Evolutionary conservation across 2,329 filamentous ascomycete species (phyloP).

Genomic region (Arthrobotrys entomopaga): DNA sequence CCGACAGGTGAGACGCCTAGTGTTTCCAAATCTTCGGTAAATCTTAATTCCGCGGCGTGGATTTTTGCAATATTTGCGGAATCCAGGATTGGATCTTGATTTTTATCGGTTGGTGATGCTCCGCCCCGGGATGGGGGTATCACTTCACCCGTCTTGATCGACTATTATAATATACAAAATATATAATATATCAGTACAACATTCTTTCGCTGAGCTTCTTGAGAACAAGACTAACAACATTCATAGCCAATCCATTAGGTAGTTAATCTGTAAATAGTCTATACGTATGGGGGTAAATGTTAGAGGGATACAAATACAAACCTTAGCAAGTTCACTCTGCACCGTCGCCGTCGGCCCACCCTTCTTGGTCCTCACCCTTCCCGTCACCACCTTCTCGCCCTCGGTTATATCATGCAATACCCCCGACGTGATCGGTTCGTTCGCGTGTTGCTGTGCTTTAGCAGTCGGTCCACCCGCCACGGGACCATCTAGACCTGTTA

Average conservation of each 20-base stretch:
- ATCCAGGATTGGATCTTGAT: slow-evolving; percentile 15
- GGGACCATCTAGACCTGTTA: slow-evolving; percentile 9
- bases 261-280: too few relatives aligned
- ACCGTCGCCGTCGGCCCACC: slow-evolving; percentile 7
- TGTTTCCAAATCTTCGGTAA: slow-evolving; percentile 3
- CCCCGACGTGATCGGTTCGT: slow-evolving; percentile 6
- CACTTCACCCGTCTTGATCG: too few relatives aligned
- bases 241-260: too few relatives aligned
- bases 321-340: slow-evolving; percentile 12
- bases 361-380: neutral
- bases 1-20: neutral
- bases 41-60: slow-evolving; percentile 11
- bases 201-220: too few relatives aligned
- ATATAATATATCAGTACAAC: too few relatives aligned
- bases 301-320: neutral
- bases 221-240: too few relatives aligned
- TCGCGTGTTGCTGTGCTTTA: slow-evolving; percentile 15
- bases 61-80: slow-evolving; percentile 7
- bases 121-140: neutral
- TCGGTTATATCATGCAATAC: slow-evolving; percentile 21
- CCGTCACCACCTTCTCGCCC: slow-evolving; percentile 6
- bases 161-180: too few relatives aligned
- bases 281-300: too few relatives aligned
- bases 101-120: neutral
- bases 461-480: slow-evolving; percentile 10